Evolutionary conservation across 2,329 filamentous ascomycete genomes (phyloP).

Genomic region (Pyricularia pennisetigena): DNA sequence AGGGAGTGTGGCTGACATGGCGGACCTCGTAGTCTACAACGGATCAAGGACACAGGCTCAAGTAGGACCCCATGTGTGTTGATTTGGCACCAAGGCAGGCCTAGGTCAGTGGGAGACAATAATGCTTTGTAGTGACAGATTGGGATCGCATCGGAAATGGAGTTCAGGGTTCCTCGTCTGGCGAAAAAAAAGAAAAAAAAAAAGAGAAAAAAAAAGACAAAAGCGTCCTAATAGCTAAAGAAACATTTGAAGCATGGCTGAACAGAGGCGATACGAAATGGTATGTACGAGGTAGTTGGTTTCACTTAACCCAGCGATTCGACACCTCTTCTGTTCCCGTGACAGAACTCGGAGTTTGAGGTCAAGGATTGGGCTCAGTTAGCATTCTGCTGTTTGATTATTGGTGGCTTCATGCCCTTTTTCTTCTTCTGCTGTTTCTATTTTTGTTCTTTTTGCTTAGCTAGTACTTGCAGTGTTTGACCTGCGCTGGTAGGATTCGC

Average conservation of each 20-base stretch:
- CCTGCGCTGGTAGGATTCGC: neutral
- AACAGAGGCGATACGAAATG: neutral
- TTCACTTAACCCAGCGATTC: neutral
- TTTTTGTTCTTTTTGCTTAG: constrained; percentile 2
- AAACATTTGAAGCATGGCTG: neutral
- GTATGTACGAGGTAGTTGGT: neutral
- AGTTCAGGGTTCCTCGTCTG: neutral
- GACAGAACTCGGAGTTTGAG: neutral
- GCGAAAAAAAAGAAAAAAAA: neutral
- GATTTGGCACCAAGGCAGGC: neutral
- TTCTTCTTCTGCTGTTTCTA: neutral
- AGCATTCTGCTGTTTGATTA: neutral
- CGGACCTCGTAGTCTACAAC: constrained; percentile 2
- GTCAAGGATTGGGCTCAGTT: neutral
- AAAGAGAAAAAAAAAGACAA: neutral
- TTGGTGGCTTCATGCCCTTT: neutral
- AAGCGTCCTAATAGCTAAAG: neutral
- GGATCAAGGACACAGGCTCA: constrained; percentile 5
- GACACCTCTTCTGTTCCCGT: neutral
- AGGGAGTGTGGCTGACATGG: neutral
- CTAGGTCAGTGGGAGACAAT: neutral
- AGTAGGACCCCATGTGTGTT: neutral
- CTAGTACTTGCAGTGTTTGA: neutral
- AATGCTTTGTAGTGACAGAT: neutral
- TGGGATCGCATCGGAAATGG: neutral